Conservation (phyloP, 805 yeast genomes). For the Candida insectalens region DNA sequence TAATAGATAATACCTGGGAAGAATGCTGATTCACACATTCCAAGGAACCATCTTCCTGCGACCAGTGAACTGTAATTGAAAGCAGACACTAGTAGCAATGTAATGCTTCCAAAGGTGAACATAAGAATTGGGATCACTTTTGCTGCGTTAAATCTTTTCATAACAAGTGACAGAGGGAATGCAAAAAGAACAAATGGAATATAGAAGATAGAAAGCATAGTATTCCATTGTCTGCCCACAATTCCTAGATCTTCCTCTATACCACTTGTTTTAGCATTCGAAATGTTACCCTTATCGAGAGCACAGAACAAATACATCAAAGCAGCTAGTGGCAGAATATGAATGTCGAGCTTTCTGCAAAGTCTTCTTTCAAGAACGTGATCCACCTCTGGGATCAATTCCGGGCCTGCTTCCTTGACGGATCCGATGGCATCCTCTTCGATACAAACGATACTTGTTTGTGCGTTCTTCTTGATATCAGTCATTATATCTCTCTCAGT, state of each 20-base stretch:
- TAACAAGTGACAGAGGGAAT: constrained; percentile 32
- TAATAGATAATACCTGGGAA: too few species aligned
- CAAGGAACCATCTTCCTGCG: too few species aligned
- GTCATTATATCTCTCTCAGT: too few species aligned
- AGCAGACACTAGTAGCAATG: constrained; percentile 28
- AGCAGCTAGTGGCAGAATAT: constrained; percentile 35
- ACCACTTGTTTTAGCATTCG: constrained; percentile 40
- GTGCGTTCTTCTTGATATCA: too few species aligned
- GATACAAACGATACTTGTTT: too few species aligned
- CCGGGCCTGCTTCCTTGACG: too few species aligned
- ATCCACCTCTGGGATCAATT: too few species aligned
- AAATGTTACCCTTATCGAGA: constrained; percentile 39
- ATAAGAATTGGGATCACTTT: constrained; percentile 33
- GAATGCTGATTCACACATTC: too few species aligned
- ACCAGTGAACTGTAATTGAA: too few species aligned
- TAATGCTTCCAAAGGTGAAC: constrained; percentile 35
- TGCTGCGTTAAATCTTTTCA: constrained; percentile 33
- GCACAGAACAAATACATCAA: constrained; percentile 38
- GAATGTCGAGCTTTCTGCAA: constrained; percentile 32
- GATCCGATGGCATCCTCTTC: too few species aligned
- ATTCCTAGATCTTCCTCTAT: constrained; percentile 32
- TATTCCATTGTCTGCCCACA: constrained; percentile 33
- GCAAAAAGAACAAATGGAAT: constrained; percentile 36
- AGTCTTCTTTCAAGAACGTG: constrained; percentile 21
- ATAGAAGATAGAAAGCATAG: constrained; percentile 35